Conservation (phyloP, 2,329 filamentous ascomycete species). For the Corinectria fuckeliana region DNA sequence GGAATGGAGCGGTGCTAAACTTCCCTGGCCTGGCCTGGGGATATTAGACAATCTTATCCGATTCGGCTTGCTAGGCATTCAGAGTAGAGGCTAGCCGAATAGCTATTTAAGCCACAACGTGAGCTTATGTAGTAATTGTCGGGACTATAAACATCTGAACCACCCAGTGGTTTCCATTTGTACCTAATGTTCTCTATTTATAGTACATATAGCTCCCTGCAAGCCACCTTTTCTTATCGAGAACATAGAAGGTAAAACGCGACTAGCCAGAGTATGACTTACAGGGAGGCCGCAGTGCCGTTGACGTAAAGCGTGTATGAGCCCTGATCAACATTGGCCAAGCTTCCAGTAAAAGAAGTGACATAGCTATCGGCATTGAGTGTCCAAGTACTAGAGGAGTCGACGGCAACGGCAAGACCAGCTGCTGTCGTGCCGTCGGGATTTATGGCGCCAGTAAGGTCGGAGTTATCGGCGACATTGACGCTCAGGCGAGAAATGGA, state of each 20-base stretch:
- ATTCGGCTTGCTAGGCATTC: no score
- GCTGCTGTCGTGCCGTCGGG: constrained; percentile 12
- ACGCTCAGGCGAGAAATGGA: constrained; percentile 12
- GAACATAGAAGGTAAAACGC: no score
- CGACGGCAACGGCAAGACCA: background rate
- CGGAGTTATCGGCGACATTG: constrained; percentile 5
- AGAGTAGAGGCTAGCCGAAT: no score
- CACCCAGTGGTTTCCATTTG: no score
- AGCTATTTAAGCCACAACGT: no score
- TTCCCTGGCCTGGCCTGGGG: no score
- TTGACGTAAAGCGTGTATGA: constrained; percentile 18
- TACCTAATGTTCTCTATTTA: no score
- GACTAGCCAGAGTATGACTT: background rate
- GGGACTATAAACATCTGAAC: no score
- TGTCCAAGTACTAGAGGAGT: constrained; percentile 17
- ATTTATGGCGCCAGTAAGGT: constrained; percentile 12
- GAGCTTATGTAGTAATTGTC: no score
- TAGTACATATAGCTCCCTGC: no score
- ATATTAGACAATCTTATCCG: no score
- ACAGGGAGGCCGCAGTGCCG: constrained; percentile 5
- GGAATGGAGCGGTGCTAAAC: no score
- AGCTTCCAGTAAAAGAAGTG: constrained; percentile 10
- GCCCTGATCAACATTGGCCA: constrained; percentile 17
- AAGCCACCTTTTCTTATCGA: background rate
- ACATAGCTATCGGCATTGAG: constrained; percentile 15